Percentiles rank a stretch among this genome's conserved stretches.
Conservation (phyloP, 139 green algal species). For the Volvox africanus region DNA sequence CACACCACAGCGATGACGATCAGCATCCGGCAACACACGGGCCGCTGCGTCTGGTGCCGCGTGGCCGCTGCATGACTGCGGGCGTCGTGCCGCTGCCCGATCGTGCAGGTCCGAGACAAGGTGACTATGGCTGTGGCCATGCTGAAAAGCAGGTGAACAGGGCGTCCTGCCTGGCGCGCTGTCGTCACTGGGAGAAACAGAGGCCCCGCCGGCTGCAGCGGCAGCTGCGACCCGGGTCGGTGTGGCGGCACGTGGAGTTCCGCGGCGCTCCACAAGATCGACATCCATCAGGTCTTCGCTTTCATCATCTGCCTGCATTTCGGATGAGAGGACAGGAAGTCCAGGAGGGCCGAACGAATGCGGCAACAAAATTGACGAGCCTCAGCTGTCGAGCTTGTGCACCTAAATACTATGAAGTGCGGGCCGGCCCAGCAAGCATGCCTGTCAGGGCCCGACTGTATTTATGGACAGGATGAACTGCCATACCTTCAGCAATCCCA, state of each 20-base stretch:
- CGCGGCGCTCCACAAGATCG: neutral
- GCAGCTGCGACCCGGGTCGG: neutral
- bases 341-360: too few species aligned
- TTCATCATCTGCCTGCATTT: neutral
- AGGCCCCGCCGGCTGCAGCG: neutral
- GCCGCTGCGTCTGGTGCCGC: neutral
- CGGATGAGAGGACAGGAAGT: too few species aligned
- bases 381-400: too few species aligned
- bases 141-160: slow-evolving; percentile 44
- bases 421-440: too few species aligned
- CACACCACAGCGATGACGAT: neutral
- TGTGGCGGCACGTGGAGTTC: neutral
- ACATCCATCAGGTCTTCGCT: neutral
- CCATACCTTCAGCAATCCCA: slow-evolving; percentile 27
- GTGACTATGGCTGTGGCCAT: slow-evolving; percentile 39
- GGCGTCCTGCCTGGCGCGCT: neutral
- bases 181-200: neutral
- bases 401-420: too few species aligned
- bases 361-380: too few species aligned
- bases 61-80: neutral
- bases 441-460: too few species aligned
- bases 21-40: neutral
- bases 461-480: too few species aligned
- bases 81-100: neutral
- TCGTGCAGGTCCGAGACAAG: slow-evolving; percentile 24